Conservation (phyloP, 495 filamentous ascomycete genomes). For the Penicillium silybi region DNA sequence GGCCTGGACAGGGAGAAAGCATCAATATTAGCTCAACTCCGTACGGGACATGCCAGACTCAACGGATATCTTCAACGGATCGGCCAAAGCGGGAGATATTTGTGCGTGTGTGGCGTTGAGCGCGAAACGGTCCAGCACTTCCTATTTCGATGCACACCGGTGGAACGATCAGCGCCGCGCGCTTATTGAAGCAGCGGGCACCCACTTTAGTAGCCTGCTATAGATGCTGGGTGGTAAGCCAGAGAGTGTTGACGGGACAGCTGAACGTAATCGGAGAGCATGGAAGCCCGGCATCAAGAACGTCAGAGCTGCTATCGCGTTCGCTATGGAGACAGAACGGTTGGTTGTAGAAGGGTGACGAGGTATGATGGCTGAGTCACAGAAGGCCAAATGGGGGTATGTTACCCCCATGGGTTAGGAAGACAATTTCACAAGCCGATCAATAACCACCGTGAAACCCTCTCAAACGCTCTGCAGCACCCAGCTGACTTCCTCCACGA, state of each 20-base stretch:
- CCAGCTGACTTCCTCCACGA: too few relatives aligned
- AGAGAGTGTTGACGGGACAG: constrained; percentile 21
- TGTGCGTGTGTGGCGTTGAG: neutral
- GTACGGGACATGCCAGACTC: too few relatives aligned
- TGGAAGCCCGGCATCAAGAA: constrained; percentile 29
- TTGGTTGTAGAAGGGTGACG: neutral
- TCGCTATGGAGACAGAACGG: constrained; percentile 25
- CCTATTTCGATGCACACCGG: constrained; percentile 24
- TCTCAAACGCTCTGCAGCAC: too few relatives aligned
- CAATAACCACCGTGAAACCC: too few relatives aligned
- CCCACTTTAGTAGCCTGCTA: constrained; percentile 4
- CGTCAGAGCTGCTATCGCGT: constrained; percentile 27
- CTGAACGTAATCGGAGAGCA: constrained; percentile 19
- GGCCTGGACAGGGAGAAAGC: too few relatives aligned
- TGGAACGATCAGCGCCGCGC: constrained; percentile 15
- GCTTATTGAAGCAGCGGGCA: neutral
- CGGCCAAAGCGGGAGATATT: neutral
- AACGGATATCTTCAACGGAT: too few relatives aligned
- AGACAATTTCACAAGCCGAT: too few relatives aligned
- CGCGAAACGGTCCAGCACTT: constrained; percentile 29
- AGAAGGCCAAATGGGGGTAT: too few relatives aligned
- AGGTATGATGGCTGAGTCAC: too few relatives aligned
- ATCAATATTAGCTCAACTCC: too few relatives aligned
- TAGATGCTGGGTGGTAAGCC: constrained; percentile 32
- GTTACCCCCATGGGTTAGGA: too few relatives aligned